Conservation (phyloP, 2,329 filamentous ascomycete genomes). For the Claviceps capensis region DNA sequence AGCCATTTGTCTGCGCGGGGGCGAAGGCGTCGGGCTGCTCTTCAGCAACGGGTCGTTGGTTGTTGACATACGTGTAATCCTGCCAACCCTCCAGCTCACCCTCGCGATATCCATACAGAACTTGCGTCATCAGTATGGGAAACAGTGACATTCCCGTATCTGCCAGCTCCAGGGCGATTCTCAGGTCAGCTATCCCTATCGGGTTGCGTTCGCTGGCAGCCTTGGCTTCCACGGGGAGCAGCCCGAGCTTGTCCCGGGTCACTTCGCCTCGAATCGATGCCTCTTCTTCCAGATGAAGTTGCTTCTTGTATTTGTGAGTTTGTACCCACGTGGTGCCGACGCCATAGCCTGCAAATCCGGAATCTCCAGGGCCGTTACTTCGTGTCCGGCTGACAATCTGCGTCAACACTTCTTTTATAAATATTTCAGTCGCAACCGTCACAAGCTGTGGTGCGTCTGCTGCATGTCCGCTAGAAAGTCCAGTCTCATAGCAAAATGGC, state of each 20-base stretch:
- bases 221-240: constrained; percentile 71
- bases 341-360: constrained; percentile 48
- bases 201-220: constrained; percentile 58
- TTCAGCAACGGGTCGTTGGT: constrained; percentile 16
- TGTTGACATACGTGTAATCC: constrained; percentile 42
- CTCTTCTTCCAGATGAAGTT: constrained; percentile 64
- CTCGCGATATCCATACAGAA: constrained; percentile 60
- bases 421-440: constrained; percentile 51
- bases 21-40: constrained; percentile 15
- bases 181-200: constrained; percentile 64
- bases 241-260: constrained; percentile 57
- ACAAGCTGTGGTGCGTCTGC: constrained; percentile 49
- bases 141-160: constrained; percentile 67
- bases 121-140: constrained; percentile 56
- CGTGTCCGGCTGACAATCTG: constrained; percentile 50
- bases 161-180: constrained; percentile 60
- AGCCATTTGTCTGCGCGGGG: constrained; percentile 32
- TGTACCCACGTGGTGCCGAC: constrained; percentile 59
- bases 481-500: constrained; percentile 54
- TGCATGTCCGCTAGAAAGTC: constrained; percentile 44
- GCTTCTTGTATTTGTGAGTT: constrained; percentile 63
- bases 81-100: constrained; percentile 58
- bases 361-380: constrained; percentile 50
- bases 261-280: constrained; percentile 60
- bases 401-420: constrained; percentile 52